These are phyloP conservation scores for Pleurotus platypus DNA, from an alignment of 768 basidiomycete genomes.

Conservation along the genomic window DNA sequence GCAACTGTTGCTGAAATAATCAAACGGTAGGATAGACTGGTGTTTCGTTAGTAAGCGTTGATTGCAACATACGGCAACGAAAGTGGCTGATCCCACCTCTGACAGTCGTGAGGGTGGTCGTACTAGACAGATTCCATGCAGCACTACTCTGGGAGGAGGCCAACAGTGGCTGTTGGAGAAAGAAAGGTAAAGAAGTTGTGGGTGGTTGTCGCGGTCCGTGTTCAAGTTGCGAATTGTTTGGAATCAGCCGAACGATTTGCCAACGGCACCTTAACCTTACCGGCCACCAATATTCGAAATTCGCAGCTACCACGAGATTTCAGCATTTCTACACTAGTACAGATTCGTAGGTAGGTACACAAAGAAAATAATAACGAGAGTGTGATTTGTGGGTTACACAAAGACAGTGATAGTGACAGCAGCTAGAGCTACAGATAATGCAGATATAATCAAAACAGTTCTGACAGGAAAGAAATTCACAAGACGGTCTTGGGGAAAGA, in stretches of 20 bases:
- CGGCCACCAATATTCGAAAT: not conserved
- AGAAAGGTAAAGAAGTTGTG: slow-evolving; percentile 10
- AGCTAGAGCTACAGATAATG: not conserved
- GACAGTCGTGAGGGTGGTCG: slow-evolving; percentile 18
- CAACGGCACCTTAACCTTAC: not conserved
- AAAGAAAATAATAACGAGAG: not conserved
- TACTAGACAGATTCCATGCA: slow-evolving; percentile 43
- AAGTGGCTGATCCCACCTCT: slow-evolving; percentile 23
- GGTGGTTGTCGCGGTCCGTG: slow-evolving; percentile 1
- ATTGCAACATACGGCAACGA: slow-evolving; percentile 12
- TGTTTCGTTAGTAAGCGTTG: slow-evolving; percentile 15
- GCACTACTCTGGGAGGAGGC: slow-evolving; percentile 15
- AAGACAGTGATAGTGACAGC: not conserved
- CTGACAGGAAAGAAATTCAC: slow-evolving; percentile 10
- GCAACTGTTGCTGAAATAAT: slow-evolving; percentile 33
- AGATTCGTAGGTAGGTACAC: not conserved
- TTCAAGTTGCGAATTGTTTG: not conserved
- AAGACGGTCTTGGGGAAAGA: slow-evolving; percentile 21
- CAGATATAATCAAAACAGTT: not conserved
- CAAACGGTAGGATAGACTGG: slow-evolving; percentile 29
- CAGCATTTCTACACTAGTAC: not conserved
- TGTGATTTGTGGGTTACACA: not conserved
- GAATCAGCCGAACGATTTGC: slow-evolving; percentile 2
- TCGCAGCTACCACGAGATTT: not conserved
- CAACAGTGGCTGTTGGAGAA: slow-evolving; percentile 13